A percentile compares a stretch with the other conserved stretches of the same genome.
phyloP scores from a whole-genome alignment of 2,329 filamentous ascomycete species.

The Fusarium sp. region DNA sequence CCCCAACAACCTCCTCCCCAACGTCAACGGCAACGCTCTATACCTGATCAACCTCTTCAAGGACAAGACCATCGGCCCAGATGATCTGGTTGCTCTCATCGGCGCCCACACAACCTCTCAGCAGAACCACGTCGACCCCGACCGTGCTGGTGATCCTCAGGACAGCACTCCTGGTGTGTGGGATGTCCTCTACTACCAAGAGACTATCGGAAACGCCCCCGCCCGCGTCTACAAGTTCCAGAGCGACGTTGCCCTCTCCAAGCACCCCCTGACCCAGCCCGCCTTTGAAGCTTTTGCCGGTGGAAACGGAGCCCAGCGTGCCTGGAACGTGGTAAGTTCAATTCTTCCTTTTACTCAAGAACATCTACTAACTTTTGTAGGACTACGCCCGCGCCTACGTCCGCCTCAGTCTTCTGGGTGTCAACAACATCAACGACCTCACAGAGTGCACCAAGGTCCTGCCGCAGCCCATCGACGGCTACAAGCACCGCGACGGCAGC shows the following conservation, averaged over 20 bases:
- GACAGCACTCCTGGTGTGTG: conserved; percentile 65
- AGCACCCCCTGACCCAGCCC: conserved; percentile 50
- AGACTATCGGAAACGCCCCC: conserved; percentile 51
- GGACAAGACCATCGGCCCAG: conserved; percentile 64
- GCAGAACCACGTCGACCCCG: conserved; percentile 58
- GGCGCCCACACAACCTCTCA: conserved; percentile 66
- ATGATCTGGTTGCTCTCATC: conserved; percentile 64
- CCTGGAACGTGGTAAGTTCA: conserved; percentile 56
- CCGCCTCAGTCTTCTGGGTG: conserved; percentile 65
- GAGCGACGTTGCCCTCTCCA: conserved; percentile 55
- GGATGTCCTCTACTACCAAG: conserved; percentile 64
- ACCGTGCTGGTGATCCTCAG: conserved; percentile 58
- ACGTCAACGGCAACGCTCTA: conserved; percentile 57
- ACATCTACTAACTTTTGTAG: conserved; percentile 38
- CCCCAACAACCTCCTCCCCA: conserved; percentile 58
- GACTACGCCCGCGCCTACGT: conserved; percentile 66
- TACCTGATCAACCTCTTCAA: conserved; percentile 61
- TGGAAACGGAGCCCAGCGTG: conserved; percentile 46
- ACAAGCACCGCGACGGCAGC: conserved; percentile 32
- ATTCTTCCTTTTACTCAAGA: background rate
- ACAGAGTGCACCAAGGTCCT: conserved; percentile 67
- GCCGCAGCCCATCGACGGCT: conserved; percentile 47
- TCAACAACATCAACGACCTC: conserved; percentile 67
- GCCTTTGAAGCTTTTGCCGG: conserved; percentile 55
- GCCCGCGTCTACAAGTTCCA: conserved; percentile 55